Evolutionary conservation across 192 early-diverging fungal species (phyloP).

Genomic region (Jimgerdemannia lactiflua): DNA sequence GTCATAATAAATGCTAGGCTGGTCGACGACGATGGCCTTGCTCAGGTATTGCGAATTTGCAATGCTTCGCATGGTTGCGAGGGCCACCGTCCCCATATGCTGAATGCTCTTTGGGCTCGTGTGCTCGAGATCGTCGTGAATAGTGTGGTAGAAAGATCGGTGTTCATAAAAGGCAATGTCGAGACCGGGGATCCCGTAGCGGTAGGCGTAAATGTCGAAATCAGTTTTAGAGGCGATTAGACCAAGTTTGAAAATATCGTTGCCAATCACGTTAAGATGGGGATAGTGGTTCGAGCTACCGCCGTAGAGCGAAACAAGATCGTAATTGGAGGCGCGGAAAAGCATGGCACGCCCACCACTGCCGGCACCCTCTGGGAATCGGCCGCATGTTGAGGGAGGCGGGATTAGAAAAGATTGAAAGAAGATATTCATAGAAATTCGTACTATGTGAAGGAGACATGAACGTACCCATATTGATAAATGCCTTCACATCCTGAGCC

Average conservation of each 20-base stretch:
- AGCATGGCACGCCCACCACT: conserved; percentile 65
- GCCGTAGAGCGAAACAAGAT: conserved; percentile 30
- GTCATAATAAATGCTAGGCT: conserved; percentile 42
- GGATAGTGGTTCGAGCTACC: conserved; percentile 50
- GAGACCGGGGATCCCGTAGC: conserved; percentile 57
- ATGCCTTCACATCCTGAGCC: conserved; percentile 58
- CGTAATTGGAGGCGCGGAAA: conserved; percentile 50
- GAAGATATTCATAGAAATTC: no score
- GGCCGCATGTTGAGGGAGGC: not conserved
- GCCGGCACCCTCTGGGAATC: conserved; percentile 59
- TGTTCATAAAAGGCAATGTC: conserved; percentile 66
- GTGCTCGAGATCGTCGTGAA: conserved; percentile 50
- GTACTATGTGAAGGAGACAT: no score
- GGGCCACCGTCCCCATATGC: conserved; percentile 59
- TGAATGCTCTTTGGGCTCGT: conserved; percentile 50
- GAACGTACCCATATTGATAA: conserved; percentile 57
- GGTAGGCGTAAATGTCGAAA: conserved; percentile 58
- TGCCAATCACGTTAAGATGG: conserved; percentile 52
- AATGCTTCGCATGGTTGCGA: conserved; percentile 44
- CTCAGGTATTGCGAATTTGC: conserved; percentile 28
- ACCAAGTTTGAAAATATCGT: conserved; percentile 57
- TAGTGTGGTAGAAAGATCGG: conserved; percentile 63
- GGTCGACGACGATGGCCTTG: no score
- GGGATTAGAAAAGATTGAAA: no score
- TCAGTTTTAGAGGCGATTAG: conserved; percentile 61